Evolutionary conservation across 371 early-diverging fungal species (phyloP), one percentile per base, ranked within the genome.

Genomic region (Parasitella parasitica): DNA sequence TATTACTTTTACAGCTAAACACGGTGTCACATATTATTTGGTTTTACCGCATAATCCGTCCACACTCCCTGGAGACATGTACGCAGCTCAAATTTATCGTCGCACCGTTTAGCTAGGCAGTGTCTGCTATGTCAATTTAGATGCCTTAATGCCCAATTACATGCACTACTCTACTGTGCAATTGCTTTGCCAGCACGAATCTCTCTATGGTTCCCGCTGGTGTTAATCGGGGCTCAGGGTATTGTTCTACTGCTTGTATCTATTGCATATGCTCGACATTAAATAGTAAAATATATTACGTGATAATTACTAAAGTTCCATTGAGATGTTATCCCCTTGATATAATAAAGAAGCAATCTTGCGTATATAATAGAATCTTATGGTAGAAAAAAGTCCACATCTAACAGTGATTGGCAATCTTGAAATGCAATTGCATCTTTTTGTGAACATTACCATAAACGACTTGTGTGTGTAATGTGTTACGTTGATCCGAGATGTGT

Each of bases 41-140:
- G n/a, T n/a, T n/a, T n/a, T n/a, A n/a, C n/a, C n/a, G n/a, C n/a
- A n/a, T n/a, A n/a, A n/a, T n/a, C n/a, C n/a, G 82, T 0, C 98
- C 98, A 27, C 92, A 76, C 43, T 72, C 67, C 15, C 91, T 92
- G 6, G 52, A 89, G 90, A 43, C 97, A 65, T 20, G 97, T 81
- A 69, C 97, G 98, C 67, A 97, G 95, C 66, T 98, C 95, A 74
- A 98, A 98, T 4, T 81, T 85, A 67, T 98, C 97, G 71, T 98
- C 98, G 36, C 93, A 95, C 1, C 96, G 83, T 89, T 95, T 94
- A 43, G 89, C 90, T n/a, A 24, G 96, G 91, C 6, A 94, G 86
- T 6, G 98, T 97, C 66, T 0, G 89, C 90, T 18, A 97, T 70
- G n/a, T 95, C 94, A 41, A 73, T 61, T 18, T 77, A 97, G 61